A percentile compares a stretch with the other conserved stretches of the same genome.
Evolutionary conservation across 2,329 filamentous ascomycete species (phyloP).

Genomic region (Penicillium decumbens): DNA sequence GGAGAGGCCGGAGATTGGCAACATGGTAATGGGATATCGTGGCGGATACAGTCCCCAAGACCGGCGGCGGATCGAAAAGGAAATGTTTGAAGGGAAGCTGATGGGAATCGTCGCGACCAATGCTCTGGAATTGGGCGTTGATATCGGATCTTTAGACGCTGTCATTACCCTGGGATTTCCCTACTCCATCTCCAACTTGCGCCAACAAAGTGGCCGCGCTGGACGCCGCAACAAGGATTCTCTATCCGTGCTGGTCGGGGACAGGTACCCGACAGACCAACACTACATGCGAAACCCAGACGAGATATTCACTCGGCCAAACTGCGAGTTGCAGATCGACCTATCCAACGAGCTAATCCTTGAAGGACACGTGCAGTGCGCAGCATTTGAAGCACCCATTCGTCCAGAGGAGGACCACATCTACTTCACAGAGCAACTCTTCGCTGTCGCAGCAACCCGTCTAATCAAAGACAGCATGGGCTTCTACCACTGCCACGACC

Average conservation of each 20-base stretch:
- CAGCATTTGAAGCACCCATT: slow-evolving; percentile 91
- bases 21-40: slow-evolving; percentile 87
- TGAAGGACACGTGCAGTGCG: slow-evolving; percentile 93
- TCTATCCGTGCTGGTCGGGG: slow-evolving; percentile 81
- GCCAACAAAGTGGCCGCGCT: slow-evolving; percentile 90
- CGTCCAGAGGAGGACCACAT: slow-evolving; percentile 65
- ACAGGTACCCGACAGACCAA: slow-evolving; percentile 86
- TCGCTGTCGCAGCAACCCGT: slow-evolving; percentile 66
- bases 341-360: slow-evolving; percentile 85
- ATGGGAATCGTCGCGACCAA: slow-evolving; percentile 91
- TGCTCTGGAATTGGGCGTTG: slow-evolving; percentile 86
- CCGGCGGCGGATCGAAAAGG: slow-evolving; percentile 76
- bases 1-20: slow-evolving; percentile 68
- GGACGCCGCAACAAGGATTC: slow-evolving; percentile 91
- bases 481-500: slow-evolving; percentile 84
- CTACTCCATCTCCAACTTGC: slow-evolving; percentile 87
- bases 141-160: slow-evolving; percentile 90
- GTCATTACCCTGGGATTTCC: slow-evolving; percentile 93
- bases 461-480: slow-evolving; percentile 69
- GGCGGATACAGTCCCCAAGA: slow-evolving; percentile 94
- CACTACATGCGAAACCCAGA: slow-evolving; percentile 96
- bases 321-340: slow-evolving; percentile 84
- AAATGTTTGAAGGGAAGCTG: slow-evolving; percentile 96
- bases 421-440: slow-evolving; percentile 75
- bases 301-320: slow-evolving; percentile 84